These are phyloP conservation scores for Candida chilensis DNA, from an alignment of 805 yeast genomes.

Conservation along the genomic window DNA sequence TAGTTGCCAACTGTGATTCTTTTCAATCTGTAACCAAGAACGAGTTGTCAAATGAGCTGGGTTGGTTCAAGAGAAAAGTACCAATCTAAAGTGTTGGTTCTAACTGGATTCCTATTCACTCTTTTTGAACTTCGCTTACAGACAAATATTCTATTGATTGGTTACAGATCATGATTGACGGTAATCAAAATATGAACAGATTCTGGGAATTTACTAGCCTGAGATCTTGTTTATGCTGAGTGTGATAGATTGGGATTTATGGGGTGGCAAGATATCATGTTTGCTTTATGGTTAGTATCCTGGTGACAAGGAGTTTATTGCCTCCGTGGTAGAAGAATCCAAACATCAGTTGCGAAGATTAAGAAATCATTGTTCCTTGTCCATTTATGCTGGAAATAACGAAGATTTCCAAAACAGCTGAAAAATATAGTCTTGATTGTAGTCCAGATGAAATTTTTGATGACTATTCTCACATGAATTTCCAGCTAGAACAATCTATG, in stretches of 20 bases:
- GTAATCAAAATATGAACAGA: slow-evolving; percentile 34
- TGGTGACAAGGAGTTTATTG: slow-evolving; percentile 22
- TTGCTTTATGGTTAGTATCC: slow-evolving; percentile 52
- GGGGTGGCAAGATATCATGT: slow-evolving; percentile 51
- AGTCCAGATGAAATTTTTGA: slow-evolving; percentile 14
- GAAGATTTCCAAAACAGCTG: slow-evolving; percentile 39
- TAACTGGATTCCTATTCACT: slow-evolving; percentile 42
- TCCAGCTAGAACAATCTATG: slow-evolving; percentile 37
- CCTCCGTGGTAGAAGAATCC: slow-evolving; percentile 24
- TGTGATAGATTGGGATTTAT: slow-evolving; percentile 34
- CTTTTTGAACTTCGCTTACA: slow-evolving; percentile 20
- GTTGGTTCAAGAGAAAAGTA: slow-evolving; percentile 24
- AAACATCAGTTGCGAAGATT: slow-evolving; percentile 27
- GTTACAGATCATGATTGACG: slow-evolving; percentile 21
- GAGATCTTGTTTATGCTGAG: slow-evolving; percentile 27
- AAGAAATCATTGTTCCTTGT: slow-evolving; percentile 28
- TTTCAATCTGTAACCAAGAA: slow-evolving; percentile 8
- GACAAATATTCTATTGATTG: slow-evolving; percentile 23
- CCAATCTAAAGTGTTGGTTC: slow-evolving; percentile 31
- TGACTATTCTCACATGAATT: slow-evolving; percentile 18
- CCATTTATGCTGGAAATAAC: slow-evolving; percentile 33
- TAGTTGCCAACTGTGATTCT: slow-evolving; percentile 2
- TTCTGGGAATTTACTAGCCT: slow-evolving; percentile 41
- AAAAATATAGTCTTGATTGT: slow-evolving; percentile 18
- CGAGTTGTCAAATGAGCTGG: slow-evolving; percentile 26